A percentile compares a stretch with the other conserved stretches of the same genome.
Conservation (phyloP, 176 grass and related monocot genomes). For the Neostapfia colusana region DNA sequence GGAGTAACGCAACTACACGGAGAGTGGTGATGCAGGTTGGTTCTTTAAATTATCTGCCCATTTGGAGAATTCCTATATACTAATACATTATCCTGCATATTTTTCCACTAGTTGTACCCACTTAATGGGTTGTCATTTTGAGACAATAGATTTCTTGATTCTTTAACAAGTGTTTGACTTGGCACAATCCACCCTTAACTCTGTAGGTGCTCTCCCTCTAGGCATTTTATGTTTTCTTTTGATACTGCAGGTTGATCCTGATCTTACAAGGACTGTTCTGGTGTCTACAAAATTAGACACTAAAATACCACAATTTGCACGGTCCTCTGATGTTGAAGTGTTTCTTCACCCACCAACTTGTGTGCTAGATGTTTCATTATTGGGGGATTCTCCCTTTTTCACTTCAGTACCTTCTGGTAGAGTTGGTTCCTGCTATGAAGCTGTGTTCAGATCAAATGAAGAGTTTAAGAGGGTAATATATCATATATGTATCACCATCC, state of each 20-base stretch:
- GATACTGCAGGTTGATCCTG: slow-evolving; percentile 74
- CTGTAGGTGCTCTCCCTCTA: slow-evolving; percentile 2
- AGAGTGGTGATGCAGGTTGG: slow-evolving; percentile 94
- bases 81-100: background rate
- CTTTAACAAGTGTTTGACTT: background rate
- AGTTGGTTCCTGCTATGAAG: slow-evolving; percentile 81
- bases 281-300: slow-evolving; percentile 96
- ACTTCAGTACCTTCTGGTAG: slow-evolving; percentile 95
- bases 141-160: slow-evolving; percentile 5
- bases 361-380: slow-evolving; percentile 73
- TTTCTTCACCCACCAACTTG: slow-evolving; percentile 80
- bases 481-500: slow-evolving; percentile 15
- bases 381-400: slow-evolving; percentile 88
- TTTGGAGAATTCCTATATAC: background rate
- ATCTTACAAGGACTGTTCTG: slow-evolving; percentile 89
- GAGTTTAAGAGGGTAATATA: slow-evolving; percentile 80
- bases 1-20: slow-evolving; percentile 89
- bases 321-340: slow-evolving; percentile 91
- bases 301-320: slow-evolving; percentile 89
- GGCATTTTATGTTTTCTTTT: slow-evolving; percentile 20
- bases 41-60: slow-evolving; percentile 22
- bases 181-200: slow-evolving; percentile 3
- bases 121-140: slow-evolving; percentile 15
- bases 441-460: slow-evolving; percentile 84
- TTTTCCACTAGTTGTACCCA: background rate